These are phyloP conservation scores for Phytopythium vexans DNA, from an alignment of 352 stramenopile species.

Conservation along the genomic window DNA sequence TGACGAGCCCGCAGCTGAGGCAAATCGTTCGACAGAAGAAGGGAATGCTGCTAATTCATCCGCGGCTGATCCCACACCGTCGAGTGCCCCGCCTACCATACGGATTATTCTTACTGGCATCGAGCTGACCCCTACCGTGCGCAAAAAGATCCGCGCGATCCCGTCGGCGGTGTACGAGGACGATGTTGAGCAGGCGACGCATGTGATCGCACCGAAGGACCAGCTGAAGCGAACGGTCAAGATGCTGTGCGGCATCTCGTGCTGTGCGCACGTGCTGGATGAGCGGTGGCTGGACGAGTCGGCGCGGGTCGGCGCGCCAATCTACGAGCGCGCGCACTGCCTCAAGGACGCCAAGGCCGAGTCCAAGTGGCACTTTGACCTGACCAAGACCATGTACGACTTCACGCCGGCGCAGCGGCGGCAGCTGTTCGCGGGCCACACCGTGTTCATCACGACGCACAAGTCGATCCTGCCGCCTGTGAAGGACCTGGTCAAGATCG, in stretches of 20 bases:
- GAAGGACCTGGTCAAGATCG: slow-evolving; percentile 35
- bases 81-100: slow-evolving; percentile 6
- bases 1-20: neutral
- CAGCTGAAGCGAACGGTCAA: slow-evolving; percentile 64
- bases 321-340: slow-evolving; percentile 28
- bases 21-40: neutral
- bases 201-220: slow-evolving; percentile 46
- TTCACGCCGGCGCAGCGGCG: slow-evolving; percentile 17
- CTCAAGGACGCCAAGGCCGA: slow-evolving; percentile 39
- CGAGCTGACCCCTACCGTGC: slow-evolving; percentile 31
- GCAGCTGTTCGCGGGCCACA: slow-evolving; percentile 22
- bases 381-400: slow-evolving; percentile 47
- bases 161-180: slow-evolving; percentile 36
- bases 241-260: slow-evolving; percentile 50
- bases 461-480: slow-evolving; percentile 35
- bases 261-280: slow-evolving; percentile 47
- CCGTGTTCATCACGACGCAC: slow-evolving; percentile 49
- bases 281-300: slow-evolving; percentile 47
- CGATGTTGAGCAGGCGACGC: slow-evolving; percentile 44
- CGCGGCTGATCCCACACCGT: neutral
- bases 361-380: slow-evolving; percentile 43
- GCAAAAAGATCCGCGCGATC: slow-evolving; percentile 45
- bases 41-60: neutral
- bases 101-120: slow-evolving; percentile 56
- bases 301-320: slow-evolving; percentile 15